A percentile compares a stretch with the other conserved stretches of the same genome.
Conservation (phyloP, 768 basidiomycete species). For the Macrolepiota dolichaula region DNA sequence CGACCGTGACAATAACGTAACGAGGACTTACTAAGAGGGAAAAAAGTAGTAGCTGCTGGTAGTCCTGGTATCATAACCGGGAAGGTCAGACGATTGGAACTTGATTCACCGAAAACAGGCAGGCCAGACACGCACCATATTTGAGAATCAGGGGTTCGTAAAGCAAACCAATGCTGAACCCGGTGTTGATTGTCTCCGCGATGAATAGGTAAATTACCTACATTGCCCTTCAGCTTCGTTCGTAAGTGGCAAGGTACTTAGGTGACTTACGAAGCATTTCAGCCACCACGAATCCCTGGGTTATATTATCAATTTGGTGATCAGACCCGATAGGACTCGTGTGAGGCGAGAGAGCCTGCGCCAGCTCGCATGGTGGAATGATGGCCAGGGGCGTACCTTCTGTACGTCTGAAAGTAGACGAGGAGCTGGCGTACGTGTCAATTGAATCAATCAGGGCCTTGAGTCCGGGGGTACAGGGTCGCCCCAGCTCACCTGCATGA, state of each 20-base stretch:
- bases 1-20: neutral
- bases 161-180: slow-evolving; percentile 30
- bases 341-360: too few relatives aligned
- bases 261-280: slow-evolving; percentile 24
- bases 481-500: slow-evolving; percentile 21
- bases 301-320: neutral
- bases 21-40: slow-evolving; percentile 24
- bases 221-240: neutral
- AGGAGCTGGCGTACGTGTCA: slow-evolving; percentile 20
- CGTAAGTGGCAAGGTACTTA: neutral
- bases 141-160: slow-evolving; percentile 37
- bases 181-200: slow-evolving; percentile 34
- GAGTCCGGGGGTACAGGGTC: neutral
- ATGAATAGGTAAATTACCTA: slow-evolving; percentile 32
- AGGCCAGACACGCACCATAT: slow-evolving; percentile 25
- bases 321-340: neutral
- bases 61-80: slow-evolving; percentile 10
- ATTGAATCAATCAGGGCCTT: neutral
- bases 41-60: slow-evolving; percentile 19
- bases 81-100: neutral
- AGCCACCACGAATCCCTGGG: slow-evolving; percentile 31
- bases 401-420: slow-evolving; percentile 33
- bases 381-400: slow-evolving; percentile 19
- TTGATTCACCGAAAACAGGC: neutral
- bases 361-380: neutral